Evolutionary conservation across 2,329 filamentous ascomycete genomes (phyloP), one percentile per base, ranked within the genome.

Genomic region (Sarocladium oryzae): DNA sequence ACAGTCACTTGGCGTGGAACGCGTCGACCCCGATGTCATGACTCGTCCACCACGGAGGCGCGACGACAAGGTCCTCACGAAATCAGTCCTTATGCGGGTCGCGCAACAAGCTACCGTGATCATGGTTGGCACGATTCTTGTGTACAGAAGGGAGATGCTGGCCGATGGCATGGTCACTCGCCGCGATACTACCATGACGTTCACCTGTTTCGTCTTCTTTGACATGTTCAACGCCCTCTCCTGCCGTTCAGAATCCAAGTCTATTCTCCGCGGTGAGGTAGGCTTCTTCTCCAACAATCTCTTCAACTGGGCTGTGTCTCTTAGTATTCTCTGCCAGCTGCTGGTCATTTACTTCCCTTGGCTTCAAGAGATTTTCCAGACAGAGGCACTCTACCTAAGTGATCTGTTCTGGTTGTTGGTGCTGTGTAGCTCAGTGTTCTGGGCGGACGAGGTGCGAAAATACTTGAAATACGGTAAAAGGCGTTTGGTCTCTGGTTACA

Each of bases 191-290:
- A 99, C 93, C 56, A 96, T 99, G 88, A 97, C 93, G 0, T 99
- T 99, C 66, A 99, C 93, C 5, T 96, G 91, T 70, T 99, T 99
- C 64, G 93, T 99, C 41, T 81, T 99, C 51, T 99, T 97, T 69
- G 93, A 99, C 75, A 99, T 99, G 93, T 96, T 97, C 76, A 97
- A 99, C 68, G 93, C 93, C 2, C 76, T 99, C 20, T 86, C 89
- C 15, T 99, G 93, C 69, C 88, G 93, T 45, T 95, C 88, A 7
- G 91, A 96, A 64, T 84, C 81, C 56, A 97, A 97, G 67, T 95
- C 88, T 10, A 77, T 99, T 4, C 78, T 99, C 3, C 79, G 86
- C 23, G 92, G 93, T 36, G 91, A 99, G 65, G 77, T 95, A 49
- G 82, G 86, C 8, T 67, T 95, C 11, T 87, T 93, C 52, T 83